Evolutionary conservation across 2,329 filamentous ascomycete genomes (phyloP), one percentile per base, ranked within the genome.

Genomic region (Thielaviopsis ethacetica): DNA sequence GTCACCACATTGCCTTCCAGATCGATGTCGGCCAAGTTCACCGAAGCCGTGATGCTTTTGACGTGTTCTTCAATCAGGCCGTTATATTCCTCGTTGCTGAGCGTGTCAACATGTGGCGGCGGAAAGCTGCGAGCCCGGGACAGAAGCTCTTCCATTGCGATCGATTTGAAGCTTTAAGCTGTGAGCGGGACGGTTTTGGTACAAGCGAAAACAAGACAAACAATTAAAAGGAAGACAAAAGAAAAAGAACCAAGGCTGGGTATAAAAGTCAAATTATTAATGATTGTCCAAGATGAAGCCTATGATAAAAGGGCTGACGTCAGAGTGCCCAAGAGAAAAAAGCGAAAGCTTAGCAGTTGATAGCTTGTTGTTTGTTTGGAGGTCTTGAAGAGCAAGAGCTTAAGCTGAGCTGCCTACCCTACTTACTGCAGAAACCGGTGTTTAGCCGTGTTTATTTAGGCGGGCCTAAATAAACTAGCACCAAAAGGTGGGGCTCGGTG

Each of bases 391-490:
- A 44, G 38, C 38, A 34, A 34, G 30, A 44, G 38, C 38, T 44
- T 44, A n/a, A 44, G 17, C 38, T 44, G 15, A 44, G 38, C 38
- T 44, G 38, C 15, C 38, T n/a, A n/a, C 38, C 17, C 5, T 44
- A 44, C 38, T 6, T 34, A 34, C n/a, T n/a, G n/a, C 38, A 44
- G 15, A 19, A 51, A 57, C 56, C 60, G 57, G 55, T 22, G 41
- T 61, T 61, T 61, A 61, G 60, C 60, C 60, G 59, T 6, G 21
- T 21, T 22, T 52, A 15, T 24, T 19, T 54, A n/a, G 56, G 54
- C 44, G 57, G 58, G 53, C 26, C 26, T 21, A 2, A 12, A 27
- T 19, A n/a, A 34, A 9, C 30, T 5, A 12, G 30, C 6, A 10
- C 30, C 38, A 17, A 44, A n/a, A 44, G 17, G 38, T 44, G 38